Evolutionary conservation across 352 stramenopile species (phyloP).

Genomic region (Thalassiosira exigua): DNA sequence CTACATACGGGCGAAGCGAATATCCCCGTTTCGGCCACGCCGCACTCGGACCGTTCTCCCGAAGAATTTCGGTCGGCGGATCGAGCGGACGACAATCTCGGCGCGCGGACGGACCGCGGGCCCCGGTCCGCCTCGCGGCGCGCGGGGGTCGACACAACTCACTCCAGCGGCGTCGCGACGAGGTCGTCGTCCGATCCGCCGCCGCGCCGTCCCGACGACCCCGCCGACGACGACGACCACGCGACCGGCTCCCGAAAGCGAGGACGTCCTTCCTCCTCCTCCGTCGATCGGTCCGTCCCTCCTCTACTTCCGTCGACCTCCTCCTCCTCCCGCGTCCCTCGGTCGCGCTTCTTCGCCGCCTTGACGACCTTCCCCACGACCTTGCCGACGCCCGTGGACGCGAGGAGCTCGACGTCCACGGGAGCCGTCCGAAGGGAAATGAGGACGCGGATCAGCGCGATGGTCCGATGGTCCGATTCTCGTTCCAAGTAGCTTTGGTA

Average conservation of each 20-base stretch:
- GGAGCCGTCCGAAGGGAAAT: slow-evolving; percentile 8
- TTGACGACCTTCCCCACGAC: slow-evolving; percentile 37
- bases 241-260: slow-evolving; percentile 22
- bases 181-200: background rate
- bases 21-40: no score
- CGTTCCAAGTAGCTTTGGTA: slow-evolving; percentile 13
- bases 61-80: no score
- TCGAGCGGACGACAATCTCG: no score
- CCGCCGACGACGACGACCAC: no score
- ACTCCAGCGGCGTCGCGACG: slow-evolving; percentile 22
- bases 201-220: no score
- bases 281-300: background rate
- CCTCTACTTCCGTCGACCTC: slow-evolving; percentile 6
- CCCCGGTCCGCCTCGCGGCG: no score
- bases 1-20: no score
- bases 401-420: slow-evolving; percentile 46
- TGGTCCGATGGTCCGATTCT: slow-evolving; percentile 8
- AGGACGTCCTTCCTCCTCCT: slow-evolving; percentile 21
- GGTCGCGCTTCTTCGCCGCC: slow-evolving; percentile 25
- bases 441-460: background rate
- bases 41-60: no score
- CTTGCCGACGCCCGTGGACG: slow-evolving; percentile 46
- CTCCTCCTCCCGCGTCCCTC: no score
- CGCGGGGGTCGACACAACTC: no score
- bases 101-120: no score